phyloP scores from a whole-genome alignment of 2,329 filamentous ascomycete species.

The Microdochium paspali region DNA sequence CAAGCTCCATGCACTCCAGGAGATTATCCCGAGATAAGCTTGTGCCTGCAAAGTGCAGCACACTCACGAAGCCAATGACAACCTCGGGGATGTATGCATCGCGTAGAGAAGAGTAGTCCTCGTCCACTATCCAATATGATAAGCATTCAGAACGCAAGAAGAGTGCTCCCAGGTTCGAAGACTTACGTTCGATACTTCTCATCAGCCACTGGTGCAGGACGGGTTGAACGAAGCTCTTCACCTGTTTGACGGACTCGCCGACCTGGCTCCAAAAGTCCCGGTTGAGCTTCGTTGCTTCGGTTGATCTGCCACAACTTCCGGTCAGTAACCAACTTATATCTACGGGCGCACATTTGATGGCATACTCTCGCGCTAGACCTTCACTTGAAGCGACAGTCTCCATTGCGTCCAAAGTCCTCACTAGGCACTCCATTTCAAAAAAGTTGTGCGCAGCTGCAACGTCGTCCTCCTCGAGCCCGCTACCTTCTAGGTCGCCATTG shows the following conservation, averaged over 20 bases:
- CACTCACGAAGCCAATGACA: constrained; percentile 72
- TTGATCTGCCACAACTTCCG: constrained; percentile 13
- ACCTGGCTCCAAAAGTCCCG: constrained; percentile 44
- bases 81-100: constrained; percentile 77
- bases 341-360: constrained; percentile 3
- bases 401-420: constrained; percentile 55
- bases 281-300: constrained; percentile 14
- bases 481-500: constrained; percentile 18
- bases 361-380: constrained; percentile 42
- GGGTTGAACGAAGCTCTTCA: constrained; percentile 48
- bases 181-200: constrained; percentile 43
- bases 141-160: constrained; percentile 1
- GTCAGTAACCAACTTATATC: not conserved
- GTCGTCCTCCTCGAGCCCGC: constrained; percentile 27
- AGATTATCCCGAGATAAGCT: constrained; percentile 67
- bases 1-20: constrained; percentile 79
- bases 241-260: constrained; percentile 40
- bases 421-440: constrained; percentile 59
- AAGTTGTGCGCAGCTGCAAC: constrained; percentile 49
- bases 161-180: not conserved
- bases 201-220: constrained; percentile 59
- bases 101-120: constrained; percentile 56
- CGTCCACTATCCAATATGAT: constrained; percentile 31
- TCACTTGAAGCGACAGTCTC: constrained; percentile 55
- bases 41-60: constrained; percentile 70